Evolutionary conservation across 108 stramenopile genomes (phyloP).

Genomic region (Cylindrotheca closterium): DNA sequence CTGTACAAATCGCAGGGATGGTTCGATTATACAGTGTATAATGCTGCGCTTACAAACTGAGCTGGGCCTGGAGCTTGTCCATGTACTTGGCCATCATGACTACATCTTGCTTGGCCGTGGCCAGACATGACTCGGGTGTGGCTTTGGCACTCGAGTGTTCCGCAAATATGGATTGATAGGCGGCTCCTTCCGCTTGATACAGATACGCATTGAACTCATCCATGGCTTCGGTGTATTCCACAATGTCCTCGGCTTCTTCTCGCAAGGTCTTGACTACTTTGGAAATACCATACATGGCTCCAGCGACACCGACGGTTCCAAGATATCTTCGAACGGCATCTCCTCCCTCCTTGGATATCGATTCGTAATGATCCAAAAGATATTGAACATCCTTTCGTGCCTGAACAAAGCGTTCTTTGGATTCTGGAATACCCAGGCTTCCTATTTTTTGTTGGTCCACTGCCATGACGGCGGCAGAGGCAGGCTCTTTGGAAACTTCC

Average conservation of each 20-base stretch:
- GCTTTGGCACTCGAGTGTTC: conserved; percentile 57
- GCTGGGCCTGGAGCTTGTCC: conserved; percentile 43
- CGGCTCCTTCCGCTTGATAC: conserved; percentile 56
- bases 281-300: conserved; percentile 57
- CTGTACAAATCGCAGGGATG: too few relatives aligned
- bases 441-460: too few relatives aligned
- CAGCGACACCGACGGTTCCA: conserved; percentile 56
- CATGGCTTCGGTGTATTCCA: conserved; percentile 55
- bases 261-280: conserved; percentile 48
- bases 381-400: conserved; percentile 49
- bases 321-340: conserved; percentile 59
- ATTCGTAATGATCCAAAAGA: conserved; percentile 51
- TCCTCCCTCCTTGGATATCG: conserved; percentile 44
- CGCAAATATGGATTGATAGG: conserved; percentile 61
- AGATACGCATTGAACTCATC: conserved; percentile 59
- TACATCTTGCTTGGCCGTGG: conserved; percentile 49
- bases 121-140: conserved; percentile 47
- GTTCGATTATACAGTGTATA: too few relatives aligned
- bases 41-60: conserved; percentile 36
- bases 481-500: too few relatives aligned
- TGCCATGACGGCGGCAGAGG: too few relatives aligned
- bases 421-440: conserved; percentile 14
- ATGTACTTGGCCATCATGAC: conserved; percentile 45
- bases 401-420: conserved; percentile 43
- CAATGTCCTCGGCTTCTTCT: conserved; percentile 56